These are phyloP conservation scores for Kalanchoe fedtschenkoi DNA, from an alignment of 164 flowering plant genomes.

Conservation along the genomic window DNA sequence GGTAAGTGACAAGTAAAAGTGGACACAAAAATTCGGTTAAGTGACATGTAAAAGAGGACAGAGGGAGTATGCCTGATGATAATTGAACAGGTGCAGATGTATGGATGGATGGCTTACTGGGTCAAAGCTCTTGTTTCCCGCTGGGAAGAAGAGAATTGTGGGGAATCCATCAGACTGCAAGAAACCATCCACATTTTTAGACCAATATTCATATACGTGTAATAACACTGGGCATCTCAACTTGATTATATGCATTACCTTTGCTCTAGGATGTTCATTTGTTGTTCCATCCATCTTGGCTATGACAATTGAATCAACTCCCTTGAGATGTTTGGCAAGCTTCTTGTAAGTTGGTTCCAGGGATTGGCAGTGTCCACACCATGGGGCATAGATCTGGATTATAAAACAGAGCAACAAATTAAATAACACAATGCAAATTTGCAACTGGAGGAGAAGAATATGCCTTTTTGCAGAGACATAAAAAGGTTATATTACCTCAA, in stretches of 20 bases:
- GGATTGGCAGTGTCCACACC: slow-evolving; percentile 96
- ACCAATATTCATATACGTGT: not conserved
- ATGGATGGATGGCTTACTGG: slow-evolving; percentile 2
- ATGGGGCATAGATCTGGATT: slow-evolving; percentile 86
- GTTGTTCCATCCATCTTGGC: slow-evolving; percentile 98
- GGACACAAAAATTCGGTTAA: no score
- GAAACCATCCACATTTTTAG: not conserved
- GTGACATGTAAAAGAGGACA: no score
- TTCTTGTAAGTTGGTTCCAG: slow-evolving; percentile 88
- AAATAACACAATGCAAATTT: not conserved
- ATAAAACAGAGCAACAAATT: slow-evolving; percentile 1
- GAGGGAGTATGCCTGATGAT: no score
- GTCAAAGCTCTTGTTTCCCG: slow-evolving; percentile 9
- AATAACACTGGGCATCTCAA: not conserved
- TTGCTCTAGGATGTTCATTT: slow-evolving; percentile 87
- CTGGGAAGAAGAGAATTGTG: slow-evolving; percentile 8
- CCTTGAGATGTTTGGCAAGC: slow-evolving; percentile 78
- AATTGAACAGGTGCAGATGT: not conserved
- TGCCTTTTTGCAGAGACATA: no score
- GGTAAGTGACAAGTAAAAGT: no score
- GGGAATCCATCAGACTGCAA: slow-evolving; percentile 10
- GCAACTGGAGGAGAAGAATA: no score
- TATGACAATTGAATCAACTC: slow-evolving; percentile 67
- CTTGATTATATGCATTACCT: slow-evolving; percentile 31
- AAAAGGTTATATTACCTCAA: slow-evolving; percentile 82